Evolutionary conservation across 2,329 filamentous ascomycete species (phyloP).

Genomic region (Fusarium sororula): DNA sequence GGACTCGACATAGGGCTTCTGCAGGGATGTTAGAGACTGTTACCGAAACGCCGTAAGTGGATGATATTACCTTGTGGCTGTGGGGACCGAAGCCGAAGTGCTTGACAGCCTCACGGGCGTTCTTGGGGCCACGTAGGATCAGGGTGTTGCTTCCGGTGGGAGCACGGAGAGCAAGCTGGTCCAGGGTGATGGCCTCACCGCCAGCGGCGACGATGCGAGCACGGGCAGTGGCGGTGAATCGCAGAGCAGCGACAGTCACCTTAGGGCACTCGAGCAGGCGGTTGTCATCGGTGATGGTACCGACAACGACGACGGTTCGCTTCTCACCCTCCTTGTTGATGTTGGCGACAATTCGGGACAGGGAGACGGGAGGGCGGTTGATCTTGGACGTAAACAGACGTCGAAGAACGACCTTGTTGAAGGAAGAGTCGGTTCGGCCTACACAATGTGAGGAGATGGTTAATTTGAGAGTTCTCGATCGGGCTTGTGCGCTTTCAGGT

Average conservation of each 20-base stretch:
- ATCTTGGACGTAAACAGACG: slow-evolving; percentile 98
- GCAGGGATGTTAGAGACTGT: slow-evolving; percentile 47
- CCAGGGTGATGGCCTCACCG: slow-evolving; percentile 93
- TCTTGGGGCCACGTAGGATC: slow-evolving; percentile 97
- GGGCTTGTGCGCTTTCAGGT: not conserved
- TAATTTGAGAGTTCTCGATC: slow-evolving; percentile 13
- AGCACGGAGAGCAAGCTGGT: slow-evolving; percentile 94
- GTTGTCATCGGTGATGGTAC: slow-evolving; percentile 98
- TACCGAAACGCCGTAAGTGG: accelerated
- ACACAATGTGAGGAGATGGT: not conserved
- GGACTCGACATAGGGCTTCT: slow-evolving; percentile 97
- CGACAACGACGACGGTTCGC: slow-evolving; percentile 93
- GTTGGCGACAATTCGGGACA: slow-evolving; percentile 87
- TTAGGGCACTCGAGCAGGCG: slow-evolving; percentile 90
- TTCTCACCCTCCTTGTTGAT: slow-evolving; percentile 71
- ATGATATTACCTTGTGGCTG: slow-evolving; percentile 83
- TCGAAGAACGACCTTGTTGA: slow-evolving; percentile 99
- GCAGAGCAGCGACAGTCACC: slow-evolving; percentile 90
- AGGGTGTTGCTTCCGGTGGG: slow-evolving; percentile 98
- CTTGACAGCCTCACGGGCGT: slow-evolving; percentile 96
- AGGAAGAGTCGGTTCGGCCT: slow-evolving; percentile 95
- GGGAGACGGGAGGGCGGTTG: slow-evolving; percentile 94
- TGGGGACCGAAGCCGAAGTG: slow-evolving; percentile 99
- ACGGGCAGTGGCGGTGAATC: slow-evolving; percentile 95
- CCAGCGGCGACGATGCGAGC: slow-evolving; percentile 93